Evolutionary conservation across 2,329 filamentous ascomycete genomes (phyloP), one percentile per base, ranked within the genome.

Genomic region (Claviceps sp.): DNA sequence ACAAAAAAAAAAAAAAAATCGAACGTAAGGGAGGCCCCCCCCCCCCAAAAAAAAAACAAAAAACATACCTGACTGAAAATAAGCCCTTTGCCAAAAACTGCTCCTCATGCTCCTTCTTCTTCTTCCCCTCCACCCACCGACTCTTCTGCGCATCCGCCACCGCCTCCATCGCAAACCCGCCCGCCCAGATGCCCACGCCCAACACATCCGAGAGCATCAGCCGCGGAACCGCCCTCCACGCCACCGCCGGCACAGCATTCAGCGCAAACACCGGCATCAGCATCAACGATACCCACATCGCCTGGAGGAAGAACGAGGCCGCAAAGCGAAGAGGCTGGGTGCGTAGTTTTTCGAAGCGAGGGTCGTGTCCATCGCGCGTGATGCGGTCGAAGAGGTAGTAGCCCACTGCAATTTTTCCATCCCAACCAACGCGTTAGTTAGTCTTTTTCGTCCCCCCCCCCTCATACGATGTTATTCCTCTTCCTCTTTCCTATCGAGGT

Each of bases 241-340:
- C 70, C 2, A 72, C 68, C 1, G 75, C 69, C 0, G 82, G 81
- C 5, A 84, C 72, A 6, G 78, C 70, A 63, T 85, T 86, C 51
- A 85, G 61, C 2, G 80, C 76, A 5, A 85, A 67, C 8, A 86
- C 75, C 11, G 84, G 83, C 58, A 84, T 70, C 4, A 84, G 70
- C 62, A 79, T 82, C n/a, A 85, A 69, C 2, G 78, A 78, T 2
- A 86, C 79, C 83, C 82, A 86, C 0, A 75, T 73, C 6, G 82
- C 82, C 64, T 86, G 83, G 3, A 75, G 77, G 50, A 68, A 55
- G 55, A 67, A 75, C 14, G 67, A 66, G 45, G 45, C 61, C 2
- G 62, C 57, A 58, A 74, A 72, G 49, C 60, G 62, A 22, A 56
- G 52, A 0, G 68, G 64, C 1, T 63, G 63, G 13, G 59, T 60